phyloP scores from a whole-genome alignment of 305 asterid species.

The Fraxinus latifolia region DNA sequence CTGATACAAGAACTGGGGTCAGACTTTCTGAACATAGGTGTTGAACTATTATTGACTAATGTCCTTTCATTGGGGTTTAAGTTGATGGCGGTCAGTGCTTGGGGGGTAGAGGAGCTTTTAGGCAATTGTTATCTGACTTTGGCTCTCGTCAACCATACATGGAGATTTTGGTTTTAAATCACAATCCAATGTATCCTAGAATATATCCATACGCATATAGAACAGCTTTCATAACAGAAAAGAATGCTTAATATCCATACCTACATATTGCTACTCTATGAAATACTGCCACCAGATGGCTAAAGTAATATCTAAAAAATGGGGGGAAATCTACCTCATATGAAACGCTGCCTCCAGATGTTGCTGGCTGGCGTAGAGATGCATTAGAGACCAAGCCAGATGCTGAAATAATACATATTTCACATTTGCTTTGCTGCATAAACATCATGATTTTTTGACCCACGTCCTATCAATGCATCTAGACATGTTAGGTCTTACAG shows the following conservation, averaged over 20 bases:
- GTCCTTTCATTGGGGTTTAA: neutral
- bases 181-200: neutral
- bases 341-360: conserved; percentile 54
- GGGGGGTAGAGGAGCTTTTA: neutral
- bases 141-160: neutral
- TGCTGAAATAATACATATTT: conserved; percentile 55
- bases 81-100: neutral
- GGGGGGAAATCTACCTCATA: conserved; percentile 40
- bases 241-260: neutral
- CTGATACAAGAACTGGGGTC: too few relatives aligned
- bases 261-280: neutral
- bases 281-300: neutral
- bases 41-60: neutral
- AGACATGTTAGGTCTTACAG: neutral
- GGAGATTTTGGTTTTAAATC: neutral
- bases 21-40: too few relatives aligned
- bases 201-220: neutral
- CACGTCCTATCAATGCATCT: conserved; percentile 45
- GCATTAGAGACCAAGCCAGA: conserved; percentile 60
- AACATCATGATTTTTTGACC: conserved; percentile 52
- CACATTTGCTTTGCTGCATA: conserved; percentile 52
- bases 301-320: neutral
- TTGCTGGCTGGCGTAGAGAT: conserved; percentile 58
- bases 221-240: neutral
- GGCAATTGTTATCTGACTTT: neutral